These are phyloP conservation scores for Garcia nutans DNA, from an alignment of 345 rosid species.

Conservation along the genomic window DNA sequence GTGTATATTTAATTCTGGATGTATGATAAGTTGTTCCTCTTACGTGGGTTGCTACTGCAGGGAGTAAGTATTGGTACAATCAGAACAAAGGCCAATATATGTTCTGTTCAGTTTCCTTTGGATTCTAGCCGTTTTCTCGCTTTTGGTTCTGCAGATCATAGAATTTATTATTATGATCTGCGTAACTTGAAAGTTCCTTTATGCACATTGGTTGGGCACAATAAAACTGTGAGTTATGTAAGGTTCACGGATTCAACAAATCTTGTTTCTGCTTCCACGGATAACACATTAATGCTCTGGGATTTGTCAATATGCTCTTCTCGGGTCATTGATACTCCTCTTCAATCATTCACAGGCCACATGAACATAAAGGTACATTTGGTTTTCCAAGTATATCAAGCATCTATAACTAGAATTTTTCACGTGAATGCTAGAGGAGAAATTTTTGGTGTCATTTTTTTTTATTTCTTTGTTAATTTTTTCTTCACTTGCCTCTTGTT, in stretches of 20 bases:
- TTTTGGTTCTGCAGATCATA: slow-evolving; percentile 96
- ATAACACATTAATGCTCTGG: slow-evolving; percentile 96
- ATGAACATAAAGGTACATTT: slow-evolving; percentile 72
- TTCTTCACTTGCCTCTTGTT: background rate
- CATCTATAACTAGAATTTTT: slow-evolving; percentile 1
- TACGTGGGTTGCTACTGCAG: slow-evolving; percentile 57
- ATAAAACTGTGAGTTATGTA: slow-evolving; percentile 90
- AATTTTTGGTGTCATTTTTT: background rate
- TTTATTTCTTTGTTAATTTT: background rate
- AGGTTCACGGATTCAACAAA: slow-evolving; percentile 72
- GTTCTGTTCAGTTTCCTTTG: slow-evolving; percentile 86
- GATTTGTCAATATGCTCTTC: slow-evolving; percentile 75
- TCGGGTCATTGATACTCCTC: slow-evolving; percentile 66
- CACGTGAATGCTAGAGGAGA: background rate
- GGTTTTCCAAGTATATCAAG: slow-evolving; percentile 9
- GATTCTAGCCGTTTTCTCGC: slow-evolving; percentile 81
- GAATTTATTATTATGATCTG: slow-evolving; percentile 85
- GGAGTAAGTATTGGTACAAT: slow-evolving; percentile 82
- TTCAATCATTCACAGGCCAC: slow-evolving; percentile 87
- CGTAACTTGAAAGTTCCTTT: slow-evolving; percentile 78
- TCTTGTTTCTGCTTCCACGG: slow-evolving; percentile 90
- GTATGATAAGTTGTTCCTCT: slow-evolving; percentile 47
- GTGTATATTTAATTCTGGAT: slow-evolving; percentile 26
- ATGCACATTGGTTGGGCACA: slow-evolving; percentile 77
- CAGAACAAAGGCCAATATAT: slow-evolving; percentile 87